Percentiles rank a stretch among this genome's conserved stretches.
These are phyloP conservation scores for Paraphaeosphaeria minitans DNA, from an alignment of 2,329 filamentous ascomycete genomes.

Conservation along the genomic window DNA sequence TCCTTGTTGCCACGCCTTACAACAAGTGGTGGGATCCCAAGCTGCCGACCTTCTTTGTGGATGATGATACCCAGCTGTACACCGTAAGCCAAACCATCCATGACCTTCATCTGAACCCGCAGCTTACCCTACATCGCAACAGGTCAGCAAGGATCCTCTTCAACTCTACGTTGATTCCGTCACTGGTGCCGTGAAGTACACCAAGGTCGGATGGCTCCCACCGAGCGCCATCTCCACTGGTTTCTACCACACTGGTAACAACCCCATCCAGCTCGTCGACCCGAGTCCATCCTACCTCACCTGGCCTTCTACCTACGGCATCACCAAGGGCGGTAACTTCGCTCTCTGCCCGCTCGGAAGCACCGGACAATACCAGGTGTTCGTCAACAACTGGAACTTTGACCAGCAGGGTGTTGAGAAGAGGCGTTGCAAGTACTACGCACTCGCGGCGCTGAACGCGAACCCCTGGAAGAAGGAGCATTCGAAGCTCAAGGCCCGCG, in stretches of 20 bases:
- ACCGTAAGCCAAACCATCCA: slow-evolving; percentile 25
- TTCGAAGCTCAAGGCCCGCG: neutral
- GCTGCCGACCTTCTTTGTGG: slow-evolving; percentile 35
- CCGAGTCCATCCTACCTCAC: slow-evolving; percentile 32
- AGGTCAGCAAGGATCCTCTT: slow-evolving; percentile 37
- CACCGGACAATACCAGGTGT: slow-evolving; percentile 36
- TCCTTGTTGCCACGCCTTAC: slow-evolving; percentile 36
- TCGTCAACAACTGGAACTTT: slow-evolving; percentile 33
- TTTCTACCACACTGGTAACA: slow-evolving; percentile 36
- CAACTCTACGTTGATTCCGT: slow-evolving; percentile 32
- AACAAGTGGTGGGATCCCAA: slow-evolving; percentile 35
- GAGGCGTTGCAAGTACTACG: slow-evolving; percentile 9
- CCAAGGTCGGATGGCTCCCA: slow-evolving; percentile 31
- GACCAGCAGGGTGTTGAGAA: slow-evolving; percentile 10
- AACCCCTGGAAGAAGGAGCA: slow-evolving; percentile 20
- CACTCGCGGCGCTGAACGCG: slow-evolving; percentile 18
- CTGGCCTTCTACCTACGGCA: slow-evolving; percentile 34
- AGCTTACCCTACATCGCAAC: slow-evolving; percentile 6
- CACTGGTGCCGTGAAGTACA: slow-evolving; percentile 32
- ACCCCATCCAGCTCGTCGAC: slow-evolving; percentile 27
- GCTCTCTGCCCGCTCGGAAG: slow-evolving; percentile 26
- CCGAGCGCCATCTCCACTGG: slow-evolving; percentile 28
- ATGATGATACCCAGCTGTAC: slow-evolving; percentile 34
- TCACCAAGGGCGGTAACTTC: slow-evolving; percentile 19
- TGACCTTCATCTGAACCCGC: neutral